Conservation (phyloP, 2,329 filamentous ascomycete species). For the Periconia digitata region DNA sequence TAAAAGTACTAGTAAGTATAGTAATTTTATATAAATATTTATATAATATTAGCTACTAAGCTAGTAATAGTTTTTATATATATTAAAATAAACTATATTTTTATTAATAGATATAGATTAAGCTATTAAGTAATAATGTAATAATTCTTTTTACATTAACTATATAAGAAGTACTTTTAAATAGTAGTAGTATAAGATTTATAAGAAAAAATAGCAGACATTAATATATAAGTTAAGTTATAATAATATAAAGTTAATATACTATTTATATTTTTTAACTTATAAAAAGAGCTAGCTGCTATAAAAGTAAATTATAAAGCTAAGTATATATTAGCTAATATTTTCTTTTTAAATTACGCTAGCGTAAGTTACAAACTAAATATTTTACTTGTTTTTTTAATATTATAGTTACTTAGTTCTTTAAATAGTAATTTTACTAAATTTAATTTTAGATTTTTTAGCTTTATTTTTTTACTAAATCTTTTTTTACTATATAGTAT, state of each 20-base stretch:
- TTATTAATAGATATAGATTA: not conserved
- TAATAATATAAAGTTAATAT: constrained; percentile 1
- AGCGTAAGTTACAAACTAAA: no score
- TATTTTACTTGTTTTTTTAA: no score
- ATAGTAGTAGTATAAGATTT: constrained; percentile 1
- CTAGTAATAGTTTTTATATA: not conserved
- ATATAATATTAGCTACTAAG: constrained; percentile 2
- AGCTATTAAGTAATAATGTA: not conserved
- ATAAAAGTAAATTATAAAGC: no score
- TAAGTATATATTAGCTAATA: no score
- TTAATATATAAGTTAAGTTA: constrained; percentile 1
- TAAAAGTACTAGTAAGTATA: constrained; percentile 3
- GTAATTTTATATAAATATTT: constrained; percentile 6
- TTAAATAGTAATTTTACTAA: no score
- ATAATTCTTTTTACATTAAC: constrained; percentile 4
- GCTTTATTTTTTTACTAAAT: no score
- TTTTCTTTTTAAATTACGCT: no score
- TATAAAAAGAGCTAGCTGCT: constrained; percentile 4
- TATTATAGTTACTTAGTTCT: no score
- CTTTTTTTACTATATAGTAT: no score
- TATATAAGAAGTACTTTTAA: not conserved
- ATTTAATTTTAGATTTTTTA: no score
- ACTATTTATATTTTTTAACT: constrained; percentile 5
- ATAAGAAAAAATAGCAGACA: constrained; percentile 4
- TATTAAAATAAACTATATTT: constrained; percentile 1